Percentiles rank a stretch among this genome's conserved stretches.
Evolutionary conservation across 1,284 basidiomycete species (phyloP).

Genomic region (Pseudozyma flocculosa): DNA sequence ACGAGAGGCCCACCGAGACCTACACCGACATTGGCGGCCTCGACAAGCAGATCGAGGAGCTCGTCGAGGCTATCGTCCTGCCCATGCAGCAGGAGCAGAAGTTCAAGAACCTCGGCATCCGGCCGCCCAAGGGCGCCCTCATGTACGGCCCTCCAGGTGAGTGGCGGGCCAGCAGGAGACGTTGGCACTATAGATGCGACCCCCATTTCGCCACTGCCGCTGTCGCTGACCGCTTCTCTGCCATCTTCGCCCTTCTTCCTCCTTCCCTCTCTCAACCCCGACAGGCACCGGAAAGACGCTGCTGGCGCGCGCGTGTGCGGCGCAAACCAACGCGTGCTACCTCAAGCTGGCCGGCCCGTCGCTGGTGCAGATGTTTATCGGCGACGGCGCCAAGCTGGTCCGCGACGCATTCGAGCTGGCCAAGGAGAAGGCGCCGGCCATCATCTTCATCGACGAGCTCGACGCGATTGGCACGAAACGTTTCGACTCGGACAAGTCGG

Average conservation of each 20-base stretch:
- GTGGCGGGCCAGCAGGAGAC: too few relatives aligned
- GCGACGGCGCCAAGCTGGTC: slow-evolving; percentile 96
- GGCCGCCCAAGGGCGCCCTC: slow-evolving; percentile 73
- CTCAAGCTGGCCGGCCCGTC: slow-evolving; percentile 76
- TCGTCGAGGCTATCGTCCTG: slow-evolving; percentile 76
- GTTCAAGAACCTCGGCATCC: slow-evolving; percentile 79
- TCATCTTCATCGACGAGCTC: slow-evolving; percentile 99
- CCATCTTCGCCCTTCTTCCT: neutral
- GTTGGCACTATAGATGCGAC: too few relatives aligned
- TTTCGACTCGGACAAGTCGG: slow-evolving; percentile 96
- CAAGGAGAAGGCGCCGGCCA: slow-evolving; percentile 95
- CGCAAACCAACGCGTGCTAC: slow-evolving; percentile 78
- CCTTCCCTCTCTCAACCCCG: neutral
- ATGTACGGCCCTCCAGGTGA: slow-evolving; percentile 77
- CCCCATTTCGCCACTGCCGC: too few relatives aligned
- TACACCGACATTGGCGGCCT: slow-evolving; percentile 77
- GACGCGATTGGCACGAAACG: slow-evolving; percentile 98
- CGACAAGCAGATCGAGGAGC: slow-evolving; percentile 79
- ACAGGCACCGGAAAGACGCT: slow-evolving; percentile 93
- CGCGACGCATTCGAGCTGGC: slow-evolving; percentile 95
- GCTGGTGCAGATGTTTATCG: slow-evolving; percentile 84
- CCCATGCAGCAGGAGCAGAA: slow-evolving; percentile 80
- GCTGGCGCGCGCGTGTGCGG: slow-evolving; percentile 84
- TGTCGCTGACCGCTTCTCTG: too few relatives aligned
- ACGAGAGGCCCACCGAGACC: slow-evolving; percentile 74